Evolutionary conservation across 1,284 basidiomycete species (phyloP).

Genomic region (Rhodofomes roseus): DNA sequence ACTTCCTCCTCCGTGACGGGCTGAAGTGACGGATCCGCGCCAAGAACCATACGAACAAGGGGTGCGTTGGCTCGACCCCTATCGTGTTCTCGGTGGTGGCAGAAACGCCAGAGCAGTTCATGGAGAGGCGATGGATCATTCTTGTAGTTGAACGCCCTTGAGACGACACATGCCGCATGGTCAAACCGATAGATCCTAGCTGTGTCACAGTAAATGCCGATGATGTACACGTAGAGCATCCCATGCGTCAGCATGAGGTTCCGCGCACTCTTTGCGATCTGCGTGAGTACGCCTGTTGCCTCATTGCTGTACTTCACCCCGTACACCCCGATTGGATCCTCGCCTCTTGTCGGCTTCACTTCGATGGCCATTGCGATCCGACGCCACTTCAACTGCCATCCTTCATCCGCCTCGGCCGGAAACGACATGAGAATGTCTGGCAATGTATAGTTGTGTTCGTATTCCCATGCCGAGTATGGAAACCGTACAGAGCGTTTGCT

Average conservation of each 20-base stretch:
- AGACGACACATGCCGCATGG: conserved; percentile 2
- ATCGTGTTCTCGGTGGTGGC: background rate
- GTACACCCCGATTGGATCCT: background rate
- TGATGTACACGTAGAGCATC: conserved; percentile 9
- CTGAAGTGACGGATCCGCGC: background rate
- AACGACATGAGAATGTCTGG: background rate
- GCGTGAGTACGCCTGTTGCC: background rate
- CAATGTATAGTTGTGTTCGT: background rate
- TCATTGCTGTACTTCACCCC: background rate
- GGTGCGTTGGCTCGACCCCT: background rate
- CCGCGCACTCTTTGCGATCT: background rate
- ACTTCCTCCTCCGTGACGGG: background rate
- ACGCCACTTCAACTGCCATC: background rate
- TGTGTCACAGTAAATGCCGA: conserved; percentile 10
- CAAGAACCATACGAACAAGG: background rate
- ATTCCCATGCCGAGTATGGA: background rate
- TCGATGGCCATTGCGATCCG: background rate
- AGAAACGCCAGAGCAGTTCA: background rate
- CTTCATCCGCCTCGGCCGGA: background rate
- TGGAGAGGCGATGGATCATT: background rate
- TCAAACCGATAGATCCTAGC: conserved; percentile 10
- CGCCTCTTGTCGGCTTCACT: background rate
- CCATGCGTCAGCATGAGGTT: conserved; percentile 11
- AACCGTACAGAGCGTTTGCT: background rate
- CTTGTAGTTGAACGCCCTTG: background rate